These are phyloP conservation scores for Hordeum pubiflorum DNA, from an alignment of 202 grass and related monocot species.

Conservation along the genomic window DNA sequence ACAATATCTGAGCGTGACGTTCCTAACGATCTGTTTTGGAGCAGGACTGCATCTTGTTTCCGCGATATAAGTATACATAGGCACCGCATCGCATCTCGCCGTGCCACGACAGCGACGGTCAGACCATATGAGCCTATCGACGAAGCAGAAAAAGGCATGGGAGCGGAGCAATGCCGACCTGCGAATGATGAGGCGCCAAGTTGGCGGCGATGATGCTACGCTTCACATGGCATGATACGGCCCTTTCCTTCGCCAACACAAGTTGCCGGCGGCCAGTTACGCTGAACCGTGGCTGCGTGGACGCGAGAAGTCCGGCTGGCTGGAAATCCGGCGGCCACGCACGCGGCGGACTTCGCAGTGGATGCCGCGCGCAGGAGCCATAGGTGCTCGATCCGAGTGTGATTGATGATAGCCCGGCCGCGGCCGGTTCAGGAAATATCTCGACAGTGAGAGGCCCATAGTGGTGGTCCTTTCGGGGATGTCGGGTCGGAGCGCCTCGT, in stretches of 20 bases:
- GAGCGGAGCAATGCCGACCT: background rate
- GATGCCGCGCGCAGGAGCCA: background rate
- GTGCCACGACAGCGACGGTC: background rate
- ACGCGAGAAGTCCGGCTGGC: background rate
- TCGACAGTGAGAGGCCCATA: background rate
- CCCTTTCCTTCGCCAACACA: background rate
- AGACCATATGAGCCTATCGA: background rate
- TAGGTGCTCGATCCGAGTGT: background rate
- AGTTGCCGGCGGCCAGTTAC: background rate
- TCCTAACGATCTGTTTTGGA: slow-evolving; percentile 1
- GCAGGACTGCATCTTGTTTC: background rate
- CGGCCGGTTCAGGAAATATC: slow-evolving; percentile 15
- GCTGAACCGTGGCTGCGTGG: background rate
- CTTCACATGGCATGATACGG: background rate
- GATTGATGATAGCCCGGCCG: background rate
- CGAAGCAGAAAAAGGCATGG: background rate
- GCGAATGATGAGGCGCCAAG: background rate
- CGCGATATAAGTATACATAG: background rate
- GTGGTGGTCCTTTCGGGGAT: background rate
- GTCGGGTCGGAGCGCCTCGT: background rate
- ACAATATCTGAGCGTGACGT: slow-evolving; percentile 28
- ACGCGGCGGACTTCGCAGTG: background rate
- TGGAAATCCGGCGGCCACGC: background rate
- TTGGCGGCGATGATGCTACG: background rate
- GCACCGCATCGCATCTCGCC: background rate